These are phyloP conservation scores for Carpinus fangiana DNA, from an alignment of 306 rosid genomes.

Conservation along the genomic window DNA sequence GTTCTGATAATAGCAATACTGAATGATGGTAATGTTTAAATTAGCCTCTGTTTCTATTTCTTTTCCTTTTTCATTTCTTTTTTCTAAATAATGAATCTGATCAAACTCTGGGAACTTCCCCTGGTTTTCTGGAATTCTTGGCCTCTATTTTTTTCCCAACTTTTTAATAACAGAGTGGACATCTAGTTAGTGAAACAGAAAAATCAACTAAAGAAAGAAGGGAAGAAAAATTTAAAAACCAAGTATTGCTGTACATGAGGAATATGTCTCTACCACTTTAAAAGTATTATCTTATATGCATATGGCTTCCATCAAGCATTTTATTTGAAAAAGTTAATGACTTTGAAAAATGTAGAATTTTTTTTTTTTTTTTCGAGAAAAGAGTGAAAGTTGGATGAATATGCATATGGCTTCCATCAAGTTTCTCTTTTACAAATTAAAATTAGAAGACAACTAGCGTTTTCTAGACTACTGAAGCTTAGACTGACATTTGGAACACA, in stretches of 20 bases:
- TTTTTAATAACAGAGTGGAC: background rate
- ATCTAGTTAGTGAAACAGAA: background rate
- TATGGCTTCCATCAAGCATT: background rate
- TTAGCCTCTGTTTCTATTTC: background rate
- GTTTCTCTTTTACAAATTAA: no score
- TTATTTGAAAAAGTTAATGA: background rate
- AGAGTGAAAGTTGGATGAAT: background rate
- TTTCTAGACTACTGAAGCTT: background rate
- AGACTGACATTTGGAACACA: background rate
- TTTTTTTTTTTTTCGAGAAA: no score
- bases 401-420: background rate
- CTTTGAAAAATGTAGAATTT: background rate
- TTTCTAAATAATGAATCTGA: background rate
- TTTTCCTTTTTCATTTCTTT: background rate
- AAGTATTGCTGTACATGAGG: background rate
- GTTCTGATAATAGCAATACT: slow-evolving; percentile 84
- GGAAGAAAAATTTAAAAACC: background rate
- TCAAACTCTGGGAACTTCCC: background rate
- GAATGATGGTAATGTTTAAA: slow-evolving; percentile 67
- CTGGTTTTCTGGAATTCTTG: background rate
- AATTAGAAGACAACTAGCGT: no score
- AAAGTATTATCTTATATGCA: background rate
- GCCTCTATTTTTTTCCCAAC: background rate
- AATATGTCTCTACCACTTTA: background rate
- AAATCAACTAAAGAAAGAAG: background rate